phyloP scores from a whole-genome alignment of 371 early-diverging fungal species.

The Conidiobolus incongruus region DNA sequence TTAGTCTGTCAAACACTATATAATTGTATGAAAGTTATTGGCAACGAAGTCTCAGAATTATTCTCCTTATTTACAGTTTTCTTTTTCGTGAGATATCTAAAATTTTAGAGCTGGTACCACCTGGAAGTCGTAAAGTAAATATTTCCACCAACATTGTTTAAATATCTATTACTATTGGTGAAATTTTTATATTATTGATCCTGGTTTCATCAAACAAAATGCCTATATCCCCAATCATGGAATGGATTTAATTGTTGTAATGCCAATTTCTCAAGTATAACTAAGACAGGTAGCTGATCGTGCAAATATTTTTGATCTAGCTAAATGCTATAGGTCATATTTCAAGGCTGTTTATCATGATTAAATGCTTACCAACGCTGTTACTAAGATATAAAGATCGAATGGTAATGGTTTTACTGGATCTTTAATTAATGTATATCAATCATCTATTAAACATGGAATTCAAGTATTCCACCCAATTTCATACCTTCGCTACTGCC shows the following conservation, averaged over 20 bases:
- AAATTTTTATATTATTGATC: constrained; percentile 95
- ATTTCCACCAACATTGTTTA: constrained; percentile 98
- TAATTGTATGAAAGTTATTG: constrained; percentile 91
- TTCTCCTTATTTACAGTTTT: constrained; percentile 87
- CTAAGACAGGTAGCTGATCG: constrained; percentile 96
- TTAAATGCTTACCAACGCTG: constrained; percentile 85
- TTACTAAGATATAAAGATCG: constrained; percentile 95
- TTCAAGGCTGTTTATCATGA: constrained; percentile 86
- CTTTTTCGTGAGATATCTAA: constrained; percentile 76
- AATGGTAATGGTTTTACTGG: constrained; percentile 86
- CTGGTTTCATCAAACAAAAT: constrained; percentile 94
- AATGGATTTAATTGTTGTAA: constrained; percentile 83
- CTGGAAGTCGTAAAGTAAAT: constrained; percentile 81
- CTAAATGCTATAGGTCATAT: constrained; percentile 89
- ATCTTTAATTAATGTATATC: constrained; percentile 89
- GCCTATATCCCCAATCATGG: constrained; percentile 86
- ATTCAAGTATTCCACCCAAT: constrained; percentile 93
- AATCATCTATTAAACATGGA: constrained; percentile 88
- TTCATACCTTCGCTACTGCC: constrained; percentile 82
- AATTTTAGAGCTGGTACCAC: constrained; percentile 89
- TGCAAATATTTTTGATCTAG: constrained; percentile 93
- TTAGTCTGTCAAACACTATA: constrained; percentile 73
- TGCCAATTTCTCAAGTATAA: constrained; percentile 89
- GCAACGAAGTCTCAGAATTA: constrained; percentile 72
- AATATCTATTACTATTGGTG: constrained; percentile 96